These are phyloP conservation scores for Xylaria scruposa DNA, from an alignment of 495 filamentous ascomycete species.

Conservation along the genomic window DNA sequence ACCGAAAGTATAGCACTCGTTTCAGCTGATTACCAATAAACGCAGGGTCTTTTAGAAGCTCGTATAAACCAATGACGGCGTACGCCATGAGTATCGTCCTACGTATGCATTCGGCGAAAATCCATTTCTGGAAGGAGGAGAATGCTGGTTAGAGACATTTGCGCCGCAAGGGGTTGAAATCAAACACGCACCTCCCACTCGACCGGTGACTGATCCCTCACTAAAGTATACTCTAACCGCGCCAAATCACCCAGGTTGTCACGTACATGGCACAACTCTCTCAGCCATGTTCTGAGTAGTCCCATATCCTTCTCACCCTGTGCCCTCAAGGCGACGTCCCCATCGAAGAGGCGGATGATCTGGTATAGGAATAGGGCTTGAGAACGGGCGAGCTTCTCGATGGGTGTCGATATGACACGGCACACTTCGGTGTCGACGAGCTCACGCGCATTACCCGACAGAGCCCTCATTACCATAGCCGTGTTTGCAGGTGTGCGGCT, in stretches of 20 bases:
- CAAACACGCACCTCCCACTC: constrained; percentile 36
- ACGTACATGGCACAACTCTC: constrained; percentile 38
- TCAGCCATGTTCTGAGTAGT: constrained; percentile 35
- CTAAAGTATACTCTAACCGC: constrained; percentile 3
- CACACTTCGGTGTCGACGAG: constrained; percentile 26
- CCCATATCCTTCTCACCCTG: constrained; percentile 39
- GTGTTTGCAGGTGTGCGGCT: constrained; percentile 35
- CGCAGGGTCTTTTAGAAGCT: constrained; percentile 30
- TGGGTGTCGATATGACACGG: constrained; percentile 28
- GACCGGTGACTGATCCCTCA: constrained; percentile 21
- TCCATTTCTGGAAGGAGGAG: constrained; percentile 35
- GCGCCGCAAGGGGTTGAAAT: not conserved
- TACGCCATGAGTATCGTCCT: constrained; percentile 41
- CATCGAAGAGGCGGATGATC: constrained; percentile 44
- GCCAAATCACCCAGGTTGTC: constrained; percentile 32
- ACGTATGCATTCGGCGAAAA: constrained; percentile 42
- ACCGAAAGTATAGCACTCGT: too few species aligned
- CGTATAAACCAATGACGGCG: constrained; percentile 34
- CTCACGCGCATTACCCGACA: constrained; percentile 33
- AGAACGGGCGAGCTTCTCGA: constrained; percentile 40
- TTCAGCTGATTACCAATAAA: constrained; percentile 19
- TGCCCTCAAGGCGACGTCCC: constrained; percentile 38
- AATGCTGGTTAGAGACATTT: not conserved
- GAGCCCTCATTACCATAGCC: constrained; percentile 36
- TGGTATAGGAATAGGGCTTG: constrained; percentile 44